Base-by-base conservation (phyloP, 2,329 filamentous ascomycete genomes). In the Colletotrichum tabaci region DNA sequence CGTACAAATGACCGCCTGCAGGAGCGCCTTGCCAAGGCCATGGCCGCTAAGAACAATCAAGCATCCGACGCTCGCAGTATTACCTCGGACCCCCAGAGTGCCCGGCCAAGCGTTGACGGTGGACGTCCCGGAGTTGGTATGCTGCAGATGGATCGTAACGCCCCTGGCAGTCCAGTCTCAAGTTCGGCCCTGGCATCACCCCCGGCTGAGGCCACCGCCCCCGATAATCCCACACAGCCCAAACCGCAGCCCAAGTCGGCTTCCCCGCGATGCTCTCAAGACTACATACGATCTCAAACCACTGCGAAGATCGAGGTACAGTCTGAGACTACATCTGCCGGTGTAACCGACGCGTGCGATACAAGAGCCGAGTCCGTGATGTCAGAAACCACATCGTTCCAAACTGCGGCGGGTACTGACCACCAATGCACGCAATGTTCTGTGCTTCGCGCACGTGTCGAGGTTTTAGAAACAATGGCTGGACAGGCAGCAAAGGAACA, bases 11-110 rank as follows among this genome's bases (percentile, higher is more conserved):
- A 97, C 76, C 90, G 95, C 63, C 86, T 99, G 53, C 95, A 98
- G 79, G 95, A 98, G 80, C 89, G 95, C 73, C 87, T 99, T 72
- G 96, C 96, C 40, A 94, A 94, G 78, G 96, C 95, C 40, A 90
- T 98, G 77, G 94, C 92, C 3, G 92, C 92, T 71, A 94, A 93
- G 66, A 67, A 74, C 16, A 49, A n/a, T n/a, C 53, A 66, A 6
- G 49, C 38, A 68, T 21, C 57, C 64, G 46, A 67, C 50, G 44
- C 74, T 67, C 62, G 57, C 40, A 46, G 58, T 60, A 46, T 49
- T 26, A 23, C 49, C 21, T 67, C 67, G 7, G 63, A 71, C 18
- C 50, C 49, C 16, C 62, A 56, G 16, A 67, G 62, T 35, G 15
- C 57, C 38, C 44, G 65, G 44, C 52, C 50, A 15, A 71, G 68